Evolutionary conservation across 164 flowering plant genomes (phyloP), one percentile per base, ranked within the genome.

Genomic region (Echeveria elegans): DNA sequence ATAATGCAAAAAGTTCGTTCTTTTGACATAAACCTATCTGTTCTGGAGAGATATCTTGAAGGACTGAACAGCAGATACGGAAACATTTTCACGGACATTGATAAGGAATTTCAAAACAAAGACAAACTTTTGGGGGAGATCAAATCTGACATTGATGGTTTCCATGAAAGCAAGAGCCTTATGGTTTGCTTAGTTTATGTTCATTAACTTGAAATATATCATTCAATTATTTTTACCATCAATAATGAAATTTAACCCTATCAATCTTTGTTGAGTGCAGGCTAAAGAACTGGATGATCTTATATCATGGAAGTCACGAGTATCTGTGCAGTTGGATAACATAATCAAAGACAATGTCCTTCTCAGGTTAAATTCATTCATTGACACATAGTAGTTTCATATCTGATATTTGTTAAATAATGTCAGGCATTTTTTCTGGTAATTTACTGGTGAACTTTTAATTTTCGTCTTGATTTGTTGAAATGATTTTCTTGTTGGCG

Each of bases 1-100:
- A 75, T 95, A 24, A 88, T 90, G 98, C 96, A 88, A 72, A 92
- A 92, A 77, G 94, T 92, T 41, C 85, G 82, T n/a, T 78, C 92
- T 0, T 70, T 95, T 63, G 99, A 95, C 77, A 52, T 90, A 53
- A 90, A 73, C 75, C 79, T 92, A 41, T 84, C 91, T 61, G 90
- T 90, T 70, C 71, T 95, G 70, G 98, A 90, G 79, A 76, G 87
- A 63, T 95, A 87, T 69, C 53, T 95, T 66, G 98, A 87, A 76
- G 98, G 90, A 58, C 63, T 92, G 29, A 90, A 79, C 72, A 74
- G 87, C 29, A 86, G 83, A 79, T 92, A 95, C 65, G 85, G 94
- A 8, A 78, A 65, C 63, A 85, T 88, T 60, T 87, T 90, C 56
- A 82, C 82, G 75, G 95, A 85, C 41, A 62, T 88, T 66, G 96